Evolutionary conservation across 306 rosid species (phyloP), one percentile per base, ranked within the genome.

Genomic region (Acacia acuminata): DNA sequence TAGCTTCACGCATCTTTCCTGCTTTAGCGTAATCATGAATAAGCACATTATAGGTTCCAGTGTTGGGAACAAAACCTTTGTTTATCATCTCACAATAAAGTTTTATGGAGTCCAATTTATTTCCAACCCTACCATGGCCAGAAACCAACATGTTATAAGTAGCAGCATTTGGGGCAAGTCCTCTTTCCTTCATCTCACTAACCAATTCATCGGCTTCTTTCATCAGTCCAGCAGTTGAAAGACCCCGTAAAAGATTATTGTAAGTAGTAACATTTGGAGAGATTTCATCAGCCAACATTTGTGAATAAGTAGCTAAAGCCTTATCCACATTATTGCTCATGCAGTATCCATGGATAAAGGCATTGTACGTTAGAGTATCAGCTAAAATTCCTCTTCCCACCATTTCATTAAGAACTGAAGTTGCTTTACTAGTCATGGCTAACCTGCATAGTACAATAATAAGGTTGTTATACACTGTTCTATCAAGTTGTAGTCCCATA

Each of bases 1-100:
- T 87, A 67, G 99, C 99, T 84, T 93, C 94, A 73, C 80, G 85
- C 99, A 91, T 96, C 89, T 90, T 94, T 79, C 96, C 98, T 32
- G 78, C 89, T 85, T 90, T 88, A 32, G 96, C 94, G 75, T 79
- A 91, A 90, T 94, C 96, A 82, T 86, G 79, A 79, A 96, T 91
- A 65, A 96, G 99, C 83, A 89, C 93, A 79, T 96, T 94, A 81
- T 88, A 96, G 51, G 98, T 91, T 78, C 92, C 85, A 27, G 89
- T 79, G 50, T 83, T 88, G 84, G 99, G 99, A 86, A 90, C 85
- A 81, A 90, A 92, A 77, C 98, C 94, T 63, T 87, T 88, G 69
- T 84, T 87, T 88, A 96, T 83, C 98, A 96, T 94, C 82, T 94
- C 97, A 84, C 94, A 92, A 78, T 96, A 92, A 75, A 91, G 82